Percentiles rank a stretch among this genome's conserved stretches.
phyloP scores from a whole-genome alignment of 371 early-diverging fungal species.

The Mucor indicus region DNA sequence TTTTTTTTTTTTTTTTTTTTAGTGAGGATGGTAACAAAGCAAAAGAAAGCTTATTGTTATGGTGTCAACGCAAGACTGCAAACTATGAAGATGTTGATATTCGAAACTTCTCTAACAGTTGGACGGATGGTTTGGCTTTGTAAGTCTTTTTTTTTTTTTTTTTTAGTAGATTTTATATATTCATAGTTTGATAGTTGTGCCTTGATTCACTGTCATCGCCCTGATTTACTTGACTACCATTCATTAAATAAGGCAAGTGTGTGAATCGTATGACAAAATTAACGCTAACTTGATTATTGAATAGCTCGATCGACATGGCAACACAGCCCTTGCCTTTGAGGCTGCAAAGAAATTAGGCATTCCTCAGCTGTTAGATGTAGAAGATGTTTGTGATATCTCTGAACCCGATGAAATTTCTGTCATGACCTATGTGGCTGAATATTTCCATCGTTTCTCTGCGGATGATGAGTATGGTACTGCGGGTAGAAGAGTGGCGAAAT shows the following conservation, averaged over 20 bases:
- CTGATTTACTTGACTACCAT: conserved; percentile 91
- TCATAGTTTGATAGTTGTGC: conserved; percentile 76
- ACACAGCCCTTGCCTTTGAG: conserved; percentile 94
- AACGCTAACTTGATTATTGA: background rate
- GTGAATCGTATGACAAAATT: background rate
- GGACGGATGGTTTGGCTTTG: conserved; percentile 96
- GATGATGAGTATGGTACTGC: conserved; percentile 85
- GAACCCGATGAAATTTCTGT: conserved; percentile 97
- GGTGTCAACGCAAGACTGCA: conserved; percentile 96
- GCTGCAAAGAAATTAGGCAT: conserved; percentile 90
- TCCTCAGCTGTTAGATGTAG: conserved; percentile 90
- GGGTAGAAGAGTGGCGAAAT: conserved; percentile 88
- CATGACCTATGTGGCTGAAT: conserved; percentile 98
- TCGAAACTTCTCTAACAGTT: conserved; percentile 84
- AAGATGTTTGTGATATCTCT: conserved; percentile 91
- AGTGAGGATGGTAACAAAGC: conserved; percentile 93
- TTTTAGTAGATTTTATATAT: too few species aligned
- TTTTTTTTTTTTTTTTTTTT: background rate
- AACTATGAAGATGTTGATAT: conserved; percentile 84
- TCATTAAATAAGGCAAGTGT: conserved; percentile 65
- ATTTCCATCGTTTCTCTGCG: conserved; percentile 95
- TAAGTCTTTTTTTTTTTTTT: conserved; percentile 28
- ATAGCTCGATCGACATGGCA: conserved; percentile 72
- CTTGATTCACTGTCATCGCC: conserved; percentile 95
- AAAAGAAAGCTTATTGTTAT: conserved; percentile 88